Evolutionary conservation across 768 basidiomycete species (phyloP).

Genomic region (Dentipellis fragilis): DNA sequence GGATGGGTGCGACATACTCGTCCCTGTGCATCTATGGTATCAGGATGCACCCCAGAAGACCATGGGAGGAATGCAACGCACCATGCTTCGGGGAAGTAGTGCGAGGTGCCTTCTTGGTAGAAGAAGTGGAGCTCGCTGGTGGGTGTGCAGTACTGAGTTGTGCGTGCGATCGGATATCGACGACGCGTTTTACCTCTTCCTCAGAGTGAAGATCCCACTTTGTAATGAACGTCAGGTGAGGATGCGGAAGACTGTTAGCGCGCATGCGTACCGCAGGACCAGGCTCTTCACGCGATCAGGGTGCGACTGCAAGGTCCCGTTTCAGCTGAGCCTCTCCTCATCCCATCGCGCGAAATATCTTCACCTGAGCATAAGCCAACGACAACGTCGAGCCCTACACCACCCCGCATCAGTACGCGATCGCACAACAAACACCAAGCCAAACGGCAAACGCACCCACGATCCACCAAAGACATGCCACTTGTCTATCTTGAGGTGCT

Average conservation of each 20-base stretch:
- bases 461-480: slow-evolving; percentile 96
- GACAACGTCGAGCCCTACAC: slow-evolving; percentile 76
- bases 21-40: slow-evolving; percentile 43
- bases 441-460: slow-evolving; percentile 44
- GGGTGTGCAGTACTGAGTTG: not conserved
- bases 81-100: slow-evolving; percentile 87
- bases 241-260: not conserved
- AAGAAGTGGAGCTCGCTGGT: slow-evolving; percentile 77
- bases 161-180: not conserved
- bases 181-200: slow-evolving; percentile 45
- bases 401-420: not conserved
- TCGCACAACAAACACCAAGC: not conserved
- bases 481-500: slow-evolving; percentile 66
- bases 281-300: slow-evolving; percentile 74
- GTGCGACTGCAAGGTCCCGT: slow-evolving; percentile 40
- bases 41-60: not conserved
- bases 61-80: slow-evolving; percentile 17
- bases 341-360: not conserved
- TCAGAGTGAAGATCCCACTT: slow-evolving; percentile 83
- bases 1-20: slow-evolving; percentile 71
- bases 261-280: slow-evolving; percentile 49
- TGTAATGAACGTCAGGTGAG: not conserved
- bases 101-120: slow-evolving; percentile 79
- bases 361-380: slow-evolving; percentile 76
- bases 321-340: not conserved